Evolutionary conservation across 2,329 filamentous ascomycete species (phyloP), one percentile per base, ranked within the genome.

Genomic region (Fusarium pseudocircinatum): DNA sequence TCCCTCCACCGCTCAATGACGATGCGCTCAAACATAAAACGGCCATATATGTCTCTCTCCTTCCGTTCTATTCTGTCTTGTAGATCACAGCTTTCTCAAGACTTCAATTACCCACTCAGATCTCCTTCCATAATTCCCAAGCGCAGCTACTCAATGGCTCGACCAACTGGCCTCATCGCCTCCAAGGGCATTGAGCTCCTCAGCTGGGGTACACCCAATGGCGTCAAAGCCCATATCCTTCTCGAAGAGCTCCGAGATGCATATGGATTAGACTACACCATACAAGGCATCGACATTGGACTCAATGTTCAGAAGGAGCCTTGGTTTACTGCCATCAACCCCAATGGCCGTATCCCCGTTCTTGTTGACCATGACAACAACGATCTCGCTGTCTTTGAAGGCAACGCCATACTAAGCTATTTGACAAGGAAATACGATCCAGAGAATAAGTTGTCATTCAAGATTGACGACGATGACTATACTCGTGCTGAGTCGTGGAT

Each of bases 321-420:
- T 3, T 93, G 91, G 90, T 93, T 88, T 83, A 89, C 86, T 1
- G 87, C 87, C 42, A 78, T 90, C 36, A 87, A 87, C 67, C 90
- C 90, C 42, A 93, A 93, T 79, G 91, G 90, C 7, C 86, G 90
- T 22, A 92, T 92, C 74, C 90, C 90, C 4, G 90, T 88, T 52
- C 87, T 93, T 52, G 86, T 92, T 36, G 90, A 93, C 81, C 90
- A 93, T 73, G 89, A 92, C 80, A 86, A 89, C 69, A 83, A 83
- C 63, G 86, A 82, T 52, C 88, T 92, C 58, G 81, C 87, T 47
- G 89, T 96, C 34, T 96, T 95, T 77, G 94, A 96, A 81, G 91
- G 91, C 49, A 88, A 91, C 52, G 89, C 91, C 68, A 95, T 95
- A 77, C 86, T 95, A 77, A 85, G 89, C 67, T 96, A 96, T 81